Percentiles rank a stretch among this genome's conserved stretches.
Evolutionary conservation across 1,139 yeast genomes (phyloP).

Genomic region (Nakaseomyces glabratus): DNA sequence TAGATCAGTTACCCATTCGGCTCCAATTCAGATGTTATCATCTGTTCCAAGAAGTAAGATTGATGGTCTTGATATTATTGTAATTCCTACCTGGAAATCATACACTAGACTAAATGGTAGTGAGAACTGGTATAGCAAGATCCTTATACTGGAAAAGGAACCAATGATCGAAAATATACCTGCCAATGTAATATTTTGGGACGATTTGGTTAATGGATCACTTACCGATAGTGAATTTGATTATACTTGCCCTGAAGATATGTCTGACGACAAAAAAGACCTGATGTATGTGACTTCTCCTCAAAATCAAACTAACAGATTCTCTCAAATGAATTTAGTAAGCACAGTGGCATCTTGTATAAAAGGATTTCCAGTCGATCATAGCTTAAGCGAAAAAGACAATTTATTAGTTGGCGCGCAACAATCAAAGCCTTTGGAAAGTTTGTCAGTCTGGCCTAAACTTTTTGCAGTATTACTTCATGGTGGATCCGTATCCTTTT

Average conservation of each 20-base stretch:
- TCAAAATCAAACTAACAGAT: constrained; percentile 28
- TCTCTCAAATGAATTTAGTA: constrained; percentile 53
- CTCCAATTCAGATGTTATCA: constrained; percentile 25
- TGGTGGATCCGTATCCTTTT: constrained; percentile 31
- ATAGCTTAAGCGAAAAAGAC: constrained; percentile 38
- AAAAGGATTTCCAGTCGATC: constrained; percentile 46
- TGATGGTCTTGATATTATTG: constrained; percentile 28
- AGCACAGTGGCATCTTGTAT: constrained; percentile 56
- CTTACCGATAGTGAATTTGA: constrained; percentile 19
- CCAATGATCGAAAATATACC: constrained; percentile 8
- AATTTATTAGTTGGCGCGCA: constrained; percentile 35
- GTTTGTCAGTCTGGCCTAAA: constrained; percentile 31
- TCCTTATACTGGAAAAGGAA: constrained; percentile 25
- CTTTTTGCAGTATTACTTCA: constrained; percentile 29
- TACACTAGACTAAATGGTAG: constrained; percentile 21
- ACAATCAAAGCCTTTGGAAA: constrained; percentile 12
- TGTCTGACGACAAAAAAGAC: constrained; percentile 30
- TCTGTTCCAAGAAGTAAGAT: constrained; percentile 28
- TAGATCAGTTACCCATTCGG: constrained; percentile 15
- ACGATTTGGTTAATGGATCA: constrained; percentile 20
- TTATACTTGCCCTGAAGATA: constrained; percentile 32
- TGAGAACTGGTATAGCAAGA: constrained; percentile 28
- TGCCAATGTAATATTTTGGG: constrained; percentile 24
- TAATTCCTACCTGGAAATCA: constrained; percentile 27
- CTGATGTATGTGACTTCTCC: constrained; percentile 19